phyloP scores from a whole-genome alignment of 805 yeast species.

The Hanseniaspora meyeri region DNA sequence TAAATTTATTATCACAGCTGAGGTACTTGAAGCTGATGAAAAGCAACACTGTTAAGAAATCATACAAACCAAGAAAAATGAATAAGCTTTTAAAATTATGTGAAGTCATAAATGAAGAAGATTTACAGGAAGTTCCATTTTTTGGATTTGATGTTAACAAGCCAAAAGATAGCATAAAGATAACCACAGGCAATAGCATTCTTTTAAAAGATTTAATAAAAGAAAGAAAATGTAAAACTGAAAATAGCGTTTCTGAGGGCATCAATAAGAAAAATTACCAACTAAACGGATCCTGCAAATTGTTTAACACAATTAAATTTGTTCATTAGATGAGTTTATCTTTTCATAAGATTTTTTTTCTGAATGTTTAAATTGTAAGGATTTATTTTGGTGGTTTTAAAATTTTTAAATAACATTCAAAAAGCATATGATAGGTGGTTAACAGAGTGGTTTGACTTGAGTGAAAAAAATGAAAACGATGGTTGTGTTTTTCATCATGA shows the following conservation, averaged over 20 bases:
- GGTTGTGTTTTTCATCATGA: no score
- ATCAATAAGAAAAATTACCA: no score
- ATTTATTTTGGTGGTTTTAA: no score
- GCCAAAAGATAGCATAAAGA: neutral
- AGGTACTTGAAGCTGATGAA: neutral
- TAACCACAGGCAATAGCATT: neutral
- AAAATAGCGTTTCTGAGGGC: neutral
- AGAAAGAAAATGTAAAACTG: neutral
- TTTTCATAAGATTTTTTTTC: no score
- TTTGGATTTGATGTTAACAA: neutral
- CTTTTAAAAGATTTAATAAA: neutral
- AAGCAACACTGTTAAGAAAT: neutral
- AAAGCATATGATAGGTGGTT: no score
- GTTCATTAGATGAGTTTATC: neutral
- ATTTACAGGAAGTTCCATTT: neutral
- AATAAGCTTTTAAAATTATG: neutral
- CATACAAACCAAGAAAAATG: neutral
- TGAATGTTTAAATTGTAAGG: no score
- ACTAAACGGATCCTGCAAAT: neutral
- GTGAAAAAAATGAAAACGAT: no score
- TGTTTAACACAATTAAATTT: neutral
- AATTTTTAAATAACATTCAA: no score
- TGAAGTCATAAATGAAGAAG: constrained; percentile 3
- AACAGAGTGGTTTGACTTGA: no score
- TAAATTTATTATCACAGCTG: neutral